Conservation (phyloP, 352 stramenopile genomes). For the Pythium rhizo-oryzae region DNA sequence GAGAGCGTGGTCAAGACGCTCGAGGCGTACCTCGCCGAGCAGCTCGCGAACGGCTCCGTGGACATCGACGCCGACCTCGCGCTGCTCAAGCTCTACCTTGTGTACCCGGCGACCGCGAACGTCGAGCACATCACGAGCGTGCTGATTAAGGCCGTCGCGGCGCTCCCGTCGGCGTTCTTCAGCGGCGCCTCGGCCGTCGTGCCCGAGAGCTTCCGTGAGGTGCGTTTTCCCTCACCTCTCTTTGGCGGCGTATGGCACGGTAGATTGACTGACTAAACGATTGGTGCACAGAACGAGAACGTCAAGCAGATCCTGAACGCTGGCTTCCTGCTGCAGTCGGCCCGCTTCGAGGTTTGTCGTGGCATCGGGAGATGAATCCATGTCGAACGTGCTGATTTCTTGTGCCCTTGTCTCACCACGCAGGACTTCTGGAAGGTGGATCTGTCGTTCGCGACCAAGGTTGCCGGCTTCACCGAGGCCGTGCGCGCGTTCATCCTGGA, state of each 20-base stretch:
- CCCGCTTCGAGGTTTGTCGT: constrained; percentile 51
- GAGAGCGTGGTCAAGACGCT: constrained; percentile 48
- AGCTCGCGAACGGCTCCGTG: constrained; percentile 59
- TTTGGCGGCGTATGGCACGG: too few species aligned
- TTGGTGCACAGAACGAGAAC: constrained; percentile 46
- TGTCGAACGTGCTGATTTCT: too few species aligned
- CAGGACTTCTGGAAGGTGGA: constrained; percentile 80
- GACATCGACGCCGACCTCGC: constrained; percentile 80
- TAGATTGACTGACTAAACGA: background rate
- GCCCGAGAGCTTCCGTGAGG: constrained; percentile 58
- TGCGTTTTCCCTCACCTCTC: background rate
- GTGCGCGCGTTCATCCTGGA: constrained; percentile 80
- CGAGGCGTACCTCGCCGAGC: constrained; percentile 76
- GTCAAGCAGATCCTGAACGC: constrained; percentile 56
- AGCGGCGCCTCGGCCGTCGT: constrained; percentile 71
- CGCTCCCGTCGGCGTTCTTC: constrained; percentile 77
- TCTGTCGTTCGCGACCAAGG: constrained; percentile 56
- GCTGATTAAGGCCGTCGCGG: constrained; percentile 71
- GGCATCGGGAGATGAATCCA: too few species aligned
- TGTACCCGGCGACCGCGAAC: constrained; percentile 66
- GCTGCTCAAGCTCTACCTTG: constrained; percentile 83
- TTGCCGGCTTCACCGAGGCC: constrained; percentile 70
- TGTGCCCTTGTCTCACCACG: too few species aligned
- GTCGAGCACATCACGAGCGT: constrained; percentile 65
- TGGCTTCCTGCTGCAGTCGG: constrained; percentile 79